Base-by-base conservation (phyloP, 306 rosid genomes). In the Mucuna pruriens region DNA sequence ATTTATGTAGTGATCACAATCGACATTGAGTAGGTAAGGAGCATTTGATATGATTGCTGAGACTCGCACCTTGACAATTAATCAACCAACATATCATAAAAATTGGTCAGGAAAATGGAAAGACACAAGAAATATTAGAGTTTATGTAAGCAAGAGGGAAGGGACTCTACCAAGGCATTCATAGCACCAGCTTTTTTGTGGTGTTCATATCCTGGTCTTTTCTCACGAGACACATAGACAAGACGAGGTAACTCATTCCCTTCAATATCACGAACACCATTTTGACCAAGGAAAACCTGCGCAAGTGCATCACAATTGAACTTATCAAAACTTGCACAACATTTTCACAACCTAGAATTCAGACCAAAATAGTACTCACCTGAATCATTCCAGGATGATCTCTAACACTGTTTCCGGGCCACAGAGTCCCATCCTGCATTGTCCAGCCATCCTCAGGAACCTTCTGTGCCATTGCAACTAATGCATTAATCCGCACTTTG, bases 371-470 rank as follows among this genome's bases (percentile, higher is more conserved):
- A 44, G 74, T 11, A 44, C 87, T 82, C 38, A 89, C 98, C 89
- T 94, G 98, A 55, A 94, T 94, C 98, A 94, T 94, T 69, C 98
- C 98, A 46, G 98, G 98, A 84, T 94, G 98, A 86, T 94, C 98
- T 70, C 92, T 86, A 34, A 94, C 97, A 82, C 84, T 87, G 85
- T 94, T 94, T 58, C 98, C 98, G 2, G 98, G 98, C 98, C 98
- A 94, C 31, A 94, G 94, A 85, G 97, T 92, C 75, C 97, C 98
- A 62, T 94, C 98, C 84, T 94, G 98, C 98, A 94, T 94, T 54
- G 98, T 94, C 98, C 98, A 94, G 4, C 98, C 98, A 25, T 94
- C 98, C 85, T 94, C 98, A 0, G 98, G 98, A 80, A 91, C 97
- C 87, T 94, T 94, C 48, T 86, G 92, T 20, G 98, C 89, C 82